Conservation (phyloP, 208 protist genomes). For the Leptomonas seymouri region DNA sequence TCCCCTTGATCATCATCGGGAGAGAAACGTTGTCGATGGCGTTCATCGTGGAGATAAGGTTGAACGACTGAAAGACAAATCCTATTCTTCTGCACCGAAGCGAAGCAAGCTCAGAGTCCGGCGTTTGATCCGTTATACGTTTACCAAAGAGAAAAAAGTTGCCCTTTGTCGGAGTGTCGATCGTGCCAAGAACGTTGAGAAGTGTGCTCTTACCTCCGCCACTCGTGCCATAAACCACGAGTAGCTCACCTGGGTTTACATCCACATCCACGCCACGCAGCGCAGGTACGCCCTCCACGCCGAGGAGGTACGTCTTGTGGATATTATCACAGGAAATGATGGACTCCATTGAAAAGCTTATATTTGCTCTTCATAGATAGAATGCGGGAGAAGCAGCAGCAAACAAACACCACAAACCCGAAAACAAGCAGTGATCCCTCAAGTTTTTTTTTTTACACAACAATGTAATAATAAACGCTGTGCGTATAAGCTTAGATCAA, state of each 20-base stretch:
- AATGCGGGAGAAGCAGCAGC: background rate
- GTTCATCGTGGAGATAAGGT: conserved; percentile 94
- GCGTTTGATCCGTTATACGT: conserved; percentile 73
- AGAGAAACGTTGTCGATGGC: conserved; percentile 96
- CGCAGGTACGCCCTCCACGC: conserved; percentile 96
- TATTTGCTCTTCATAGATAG: background rate
- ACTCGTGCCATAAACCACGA: conserved; percentile 95
- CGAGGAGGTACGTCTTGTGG: conserved; percentile 97
- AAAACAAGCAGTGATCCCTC: too few species aligned
- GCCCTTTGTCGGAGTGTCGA: conserved; percentile 97
- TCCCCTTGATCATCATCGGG: conserved; percentile 95
- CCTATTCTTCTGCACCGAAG: conserved; percentile 80
- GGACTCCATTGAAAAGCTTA: conserved; percentile 12
- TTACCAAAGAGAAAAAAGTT: conserved; percentile 91
- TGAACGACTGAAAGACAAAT: conserved; percentile 98
- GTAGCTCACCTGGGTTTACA: conserved; percentile 91
- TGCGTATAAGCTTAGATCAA: too few species aligned
- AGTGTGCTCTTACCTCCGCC: conserved; percentile 97
- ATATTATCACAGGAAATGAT: conserved; percentile 95
- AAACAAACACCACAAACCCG: background rate
- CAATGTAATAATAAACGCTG: too few species aligned
- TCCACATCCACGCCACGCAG: conserved; percentile 91
- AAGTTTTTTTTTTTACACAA: too few species aligned
- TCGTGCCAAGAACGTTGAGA: conserved; percentile 97
- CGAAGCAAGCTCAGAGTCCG: conserved; percentile 70